These are phyloP conservation scores for Schizophyllum amplum DNA, from an alignment of 1,284 basidiomycete species.

Conservation along the genomic window DNA sequence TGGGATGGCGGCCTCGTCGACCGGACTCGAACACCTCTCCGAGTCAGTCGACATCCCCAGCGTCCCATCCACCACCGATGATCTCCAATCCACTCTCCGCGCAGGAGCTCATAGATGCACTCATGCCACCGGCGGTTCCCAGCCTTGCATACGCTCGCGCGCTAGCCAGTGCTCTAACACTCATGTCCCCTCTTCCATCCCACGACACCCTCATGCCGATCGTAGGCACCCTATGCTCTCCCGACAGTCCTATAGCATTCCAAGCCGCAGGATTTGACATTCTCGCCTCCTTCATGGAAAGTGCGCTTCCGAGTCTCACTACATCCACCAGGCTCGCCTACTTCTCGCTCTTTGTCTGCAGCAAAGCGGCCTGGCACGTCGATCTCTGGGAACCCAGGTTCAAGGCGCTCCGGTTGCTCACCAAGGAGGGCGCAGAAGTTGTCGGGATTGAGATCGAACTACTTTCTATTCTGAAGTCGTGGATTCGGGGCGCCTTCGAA, in stretches of 20 bases:
- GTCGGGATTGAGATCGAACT: constrained; percentile 54
- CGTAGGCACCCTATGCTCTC: constrained; percentile 46
- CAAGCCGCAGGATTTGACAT: constrained; percentile 66
- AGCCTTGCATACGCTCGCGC: constrained; percentile 43
- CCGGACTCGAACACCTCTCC: no score
- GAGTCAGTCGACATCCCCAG: no score
- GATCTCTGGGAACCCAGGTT: constrained; percentile 66
- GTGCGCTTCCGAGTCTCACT: constrained; percentile 33
- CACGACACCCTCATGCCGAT: constrained; percentile 43
- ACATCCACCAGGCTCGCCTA: constrained; percentile 54
- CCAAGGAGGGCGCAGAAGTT: constrained; percentile 48
- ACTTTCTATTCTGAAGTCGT: constrained; percentile 45
- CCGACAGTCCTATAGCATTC: constrained; percentile 41
- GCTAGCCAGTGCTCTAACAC: constrained; percentile 32
- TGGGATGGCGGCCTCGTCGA: no score
- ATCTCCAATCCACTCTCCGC: constrained; percentile 23
- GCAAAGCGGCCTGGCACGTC: constrained; percentile 37
- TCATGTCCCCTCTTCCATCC: constrained; percentile 42
- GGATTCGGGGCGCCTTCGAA: constrained; percentile 58
- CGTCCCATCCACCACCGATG: no score
- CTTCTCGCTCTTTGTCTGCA: constrained; percentile 50
- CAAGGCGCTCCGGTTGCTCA: constrained; percentile 55
- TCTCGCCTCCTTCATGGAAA: constrained; percentile 57
- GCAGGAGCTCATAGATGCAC: constrained; percentile 39
- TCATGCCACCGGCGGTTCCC: constrained; percentile 50